Conservation (phyloP, 1,139 yeast genomes). For the Taphrina deformans region DNA sequence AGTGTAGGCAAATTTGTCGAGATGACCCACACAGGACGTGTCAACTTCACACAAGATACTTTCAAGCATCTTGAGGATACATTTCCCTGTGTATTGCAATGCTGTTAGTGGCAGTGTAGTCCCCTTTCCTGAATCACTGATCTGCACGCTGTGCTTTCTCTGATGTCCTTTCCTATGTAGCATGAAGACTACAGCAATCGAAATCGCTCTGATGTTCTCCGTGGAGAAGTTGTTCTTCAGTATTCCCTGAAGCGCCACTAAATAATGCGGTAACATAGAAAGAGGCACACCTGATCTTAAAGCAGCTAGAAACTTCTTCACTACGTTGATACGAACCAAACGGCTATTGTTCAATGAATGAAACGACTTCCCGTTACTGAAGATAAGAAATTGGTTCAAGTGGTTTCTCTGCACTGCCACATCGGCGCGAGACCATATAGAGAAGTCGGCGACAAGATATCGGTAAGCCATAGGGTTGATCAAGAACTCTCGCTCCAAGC, state of each 20-base stretch:
- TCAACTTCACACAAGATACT: conserved; percentile 44
- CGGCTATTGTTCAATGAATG: conserved; percentile 54
- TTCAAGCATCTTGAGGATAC: conserved; percentile 41
- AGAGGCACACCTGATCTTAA: conserved; percentile 49
- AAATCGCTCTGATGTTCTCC: conserved; percentile 49
- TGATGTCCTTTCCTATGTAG: conserved; percentile 19
- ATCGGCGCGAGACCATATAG: conserved; percentile 52
- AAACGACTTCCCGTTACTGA: conserved; percentile 52
- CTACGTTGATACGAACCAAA: conserved; percentile 55
- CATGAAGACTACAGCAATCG: conserved; percentile 47
- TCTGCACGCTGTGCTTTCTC: background rate
- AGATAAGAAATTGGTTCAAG: conserved; percentile 57
- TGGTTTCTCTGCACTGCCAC: conserved; percentile 54
- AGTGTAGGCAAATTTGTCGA: conserved; percentile 55
- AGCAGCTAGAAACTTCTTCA: conserved; percentile 57
- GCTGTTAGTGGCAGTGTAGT: background rate
- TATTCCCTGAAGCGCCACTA: conserved; percentile 47
- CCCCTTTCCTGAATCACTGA: background rate
- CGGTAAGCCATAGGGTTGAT: conserved; percentile 53
- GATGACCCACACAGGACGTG: conserved; percentile 36
- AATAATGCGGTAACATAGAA: conserved; percentile 46
- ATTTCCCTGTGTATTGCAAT: background rate
- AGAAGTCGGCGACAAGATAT: conserved; percentile 52
- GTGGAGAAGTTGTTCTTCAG: conserved; percentile 49
- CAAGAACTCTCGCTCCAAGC: conserved; percentile 52